phyloP scores from a whole-genome alignment of 2,329 filamentous ascomycete genomes.

The Trichoderma sp. region DNA sequence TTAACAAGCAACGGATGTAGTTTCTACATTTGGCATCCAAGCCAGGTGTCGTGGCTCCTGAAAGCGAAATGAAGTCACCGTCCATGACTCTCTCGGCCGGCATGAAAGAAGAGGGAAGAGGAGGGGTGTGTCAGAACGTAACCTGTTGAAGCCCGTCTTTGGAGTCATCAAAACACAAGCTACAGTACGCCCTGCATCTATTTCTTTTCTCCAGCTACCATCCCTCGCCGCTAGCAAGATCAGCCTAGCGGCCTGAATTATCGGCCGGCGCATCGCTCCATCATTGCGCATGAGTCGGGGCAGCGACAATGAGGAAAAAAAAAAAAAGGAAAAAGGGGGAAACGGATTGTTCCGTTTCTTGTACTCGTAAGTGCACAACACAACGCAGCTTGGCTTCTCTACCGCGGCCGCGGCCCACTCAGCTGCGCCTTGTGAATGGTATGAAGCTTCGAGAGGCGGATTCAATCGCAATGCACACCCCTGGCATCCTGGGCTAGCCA shows the following conservation, averaged over 20 bases:
- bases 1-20: background rate
- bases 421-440: background rate
- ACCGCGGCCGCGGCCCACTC: background rate
- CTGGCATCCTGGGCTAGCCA: background rate
- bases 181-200: background rate
- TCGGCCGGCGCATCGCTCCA: background rate
- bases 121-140: background rate
- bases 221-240: background rate
- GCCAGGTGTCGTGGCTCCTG: background rate
- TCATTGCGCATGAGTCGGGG: constrained; percentile 8
- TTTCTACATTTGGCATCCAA: background rate
- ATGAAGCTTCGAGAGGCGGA: background rate
- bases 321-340: background rate
- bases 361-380: background rate
- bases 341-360: constrained; percentile 2
- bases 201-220: background rate
- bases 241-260: constrained; percentile 5
- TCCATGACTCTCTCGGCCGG: background rate
- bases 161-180: background rate
- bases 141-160: background rate
- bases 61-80: constrained; percentile 1
- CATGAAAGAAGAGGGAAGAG: background rate
- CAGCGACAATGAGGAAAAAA: background rate
- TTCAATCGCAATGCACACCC: background rate
- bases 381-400: background rate